These are phyloP conservation scores for Mucor indicus DNA, from an alignment of 371 early-diverging fungal species.

Conservation along the genomic window DNA sequence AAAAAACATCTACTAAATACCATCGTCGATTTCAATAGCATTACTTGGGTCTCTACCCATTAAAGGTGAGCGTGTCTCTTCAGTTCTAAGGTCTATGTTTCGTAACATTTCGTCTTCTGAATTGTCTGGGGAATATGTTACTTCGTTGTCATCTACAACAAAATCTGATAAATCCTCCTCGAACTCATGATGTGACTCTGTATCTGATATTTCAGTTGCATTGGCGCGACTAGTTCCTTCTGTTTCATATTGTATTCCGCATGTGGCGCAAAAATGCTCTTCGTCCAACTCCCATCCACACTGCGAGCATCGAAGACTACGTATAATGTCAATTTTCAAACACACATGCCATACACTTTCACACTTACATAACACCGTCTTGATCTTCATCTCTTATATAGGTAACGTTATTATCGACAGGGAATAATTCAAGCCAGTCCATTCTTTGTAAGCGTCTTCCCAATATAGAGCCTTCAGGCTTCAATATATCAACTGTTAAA, in stretches of 20 bases:
- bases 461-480: neutral
- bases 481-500: conserved; percentile 1
- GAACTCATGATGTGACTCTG: conserved; percentile 2
- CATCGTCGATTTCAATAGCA: conserved; percentile 2
- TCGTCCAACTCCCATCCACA: conserved; percentile 15
- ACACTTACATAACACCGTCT: conserved; percentile 16
- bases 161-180: conserved; percentile 4
- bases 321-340: neutral
- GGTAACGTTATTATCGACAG: conserved; percentile 2
- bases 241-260: conserved; percentile 1
- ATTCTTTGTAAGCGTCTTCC: neutral
- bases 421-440: conserved; percentile 5
- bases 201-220: neutral
- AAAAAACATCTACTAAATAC: neutral
- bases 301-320: conserved; percentile 13
- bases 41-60: too few relatives aligned
- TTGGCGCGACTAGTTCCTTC: neutral
- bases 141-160: neutral
- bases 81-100: neutral
- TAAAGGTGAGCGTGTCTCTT: too few relatives aligned
- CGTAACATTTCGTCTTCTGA: neutral
- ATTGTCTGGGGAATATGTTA: neutral
- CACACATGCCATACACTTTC: too few relatives aligned
- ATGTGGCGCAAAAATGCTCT: conserved; percentile 3
- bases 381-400: conserved; percentile 8